Conservation (phyloP, 1,284 basidiomycete genomes). For the Sporisorium sorghi region DNA sequence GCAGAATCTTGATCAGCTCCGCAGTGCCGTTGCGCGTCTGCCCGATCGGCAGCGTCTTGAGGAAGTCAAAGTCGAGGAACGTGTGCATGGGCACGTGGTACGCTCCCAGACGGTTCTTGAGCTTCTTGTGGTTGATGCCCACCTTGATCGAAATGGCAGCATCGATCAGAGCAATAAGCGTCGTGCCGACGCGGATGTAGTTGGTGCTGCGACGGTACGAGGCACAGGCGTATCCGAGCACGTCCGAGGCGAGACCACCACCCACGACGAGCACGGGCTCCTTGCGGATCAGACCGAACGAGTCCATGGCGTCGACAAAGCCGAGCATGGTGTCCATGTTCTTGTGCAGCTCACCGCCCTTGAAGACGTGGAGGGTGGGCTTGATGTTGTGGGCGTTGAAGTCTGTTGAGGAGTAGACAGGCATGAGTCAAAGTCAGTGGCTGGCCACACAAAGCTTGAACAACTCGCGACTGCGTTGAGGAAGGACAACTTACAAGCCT, state of each 20-base stretch:
- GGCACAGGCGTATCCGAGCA: constrained; percentile 71
- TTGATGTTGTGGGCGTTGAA: constrained; percentile 70
- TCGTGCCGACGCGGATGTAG: constrained; percentile 72
- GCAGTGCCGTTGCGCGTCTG: constrained; percentile 72
- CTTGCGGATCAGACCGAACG: constrained; percentile 71
- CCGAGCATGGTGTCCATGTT: constrained; percentile 71
- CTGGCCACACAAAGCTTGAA: neutral
- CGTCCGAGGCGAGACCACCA: constrained; percentile 70
- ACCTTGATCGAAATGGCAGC: constrained; percentile 72
- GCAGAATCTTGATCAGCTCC: constrained; percentile 72
- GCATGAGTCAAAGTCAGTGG: neutral
- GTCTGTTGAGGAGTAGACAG: constrained; percentile 52
- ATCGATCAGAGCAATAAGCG: constrained; percentile 72
- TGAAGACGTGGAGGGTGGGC: constrained; percentile 71
- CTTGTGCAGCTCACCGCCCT: constrained; percentile 72
- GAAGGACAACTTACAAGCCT: constrained; percentile 46
- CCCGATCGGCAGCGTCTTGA: constrained; percentile 71
- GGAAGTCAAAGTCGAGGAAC: constrained; percentile 72
- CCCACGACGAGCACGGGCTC: constrained; percentile 72
- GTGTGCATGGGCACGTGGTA: constrained; percentile 72
- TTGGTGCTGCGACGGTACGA: constrained; percentile 71
- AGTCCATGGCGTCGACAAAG: constrained; percentile 72
- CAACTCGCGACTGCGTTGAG: neutral
- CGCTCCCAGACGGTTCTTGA: constrained; percentile 69
- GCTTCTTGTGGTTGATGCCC: constrained; percentile 65